A percentile compares a stretch with the other conserved stretches of the same genome.
phyloP scores from a whole-genome alignment of 305 asterid genomes.

The Fraxinus velutina region DNA sequence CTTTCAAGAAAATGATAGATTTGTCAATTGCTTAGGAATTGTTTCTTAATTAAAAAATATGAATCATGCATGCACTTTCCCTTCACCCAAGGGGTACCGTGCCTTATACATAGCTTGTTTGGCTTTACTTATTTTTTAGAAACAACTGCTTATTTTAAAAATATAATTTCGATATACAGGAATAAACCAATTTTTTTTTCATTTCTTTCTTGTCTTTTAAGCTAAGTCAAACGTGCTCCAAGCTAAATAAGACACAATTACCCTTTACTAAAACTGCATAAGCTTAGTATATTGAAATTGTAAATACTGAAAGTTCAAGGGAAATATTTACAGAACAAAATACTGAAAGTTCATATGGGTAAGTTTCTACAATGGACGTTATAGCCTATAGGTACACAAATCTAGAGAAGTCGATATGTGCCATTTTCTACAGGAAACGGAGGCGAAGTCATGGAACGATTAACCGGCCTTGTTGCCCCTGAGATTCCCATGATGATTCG shows the following conservation, averaged over 20 bases:
- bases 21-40: neutral
- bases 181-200: neutral
- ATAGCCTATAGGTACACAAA: neutral
- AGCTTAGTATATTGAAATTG: neutral
- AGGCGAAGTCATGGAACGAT: slow-evolving; percentile 35
- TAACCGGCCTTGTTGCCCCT: slow-evolving; percentile 42
- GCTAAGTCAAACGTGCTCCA: neutral
- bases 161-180: neutral
- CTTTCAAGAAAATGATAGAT: neutral
- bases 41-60: neutral
- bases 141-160: neutral
- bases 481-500: slow-evolving; percentile 54
- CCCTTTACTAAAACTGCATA: neutral
- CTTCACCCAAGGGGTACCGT: neutral
- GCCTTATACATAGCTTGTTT: neutral
- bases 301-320: too few species aligned
- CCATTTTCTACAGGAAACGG: neutral
- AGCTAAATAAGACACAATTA: neutral
- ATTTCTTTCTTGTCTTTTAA: neutral
- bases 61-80: neutral
- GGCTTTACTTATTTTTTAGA: neutral
- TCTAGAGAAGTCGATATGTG: neutral
- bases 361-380: neutral
- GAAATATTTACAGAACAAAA: slow-evolving; percentile 19
- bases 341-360: slow-evolving; percentile 2